Evolutionary conservation across 2,329 filamentous ascomycete species (phyloP), one percentile per base, ranked within the genome.

Genomic region (Epichloe typhina): DNA sequence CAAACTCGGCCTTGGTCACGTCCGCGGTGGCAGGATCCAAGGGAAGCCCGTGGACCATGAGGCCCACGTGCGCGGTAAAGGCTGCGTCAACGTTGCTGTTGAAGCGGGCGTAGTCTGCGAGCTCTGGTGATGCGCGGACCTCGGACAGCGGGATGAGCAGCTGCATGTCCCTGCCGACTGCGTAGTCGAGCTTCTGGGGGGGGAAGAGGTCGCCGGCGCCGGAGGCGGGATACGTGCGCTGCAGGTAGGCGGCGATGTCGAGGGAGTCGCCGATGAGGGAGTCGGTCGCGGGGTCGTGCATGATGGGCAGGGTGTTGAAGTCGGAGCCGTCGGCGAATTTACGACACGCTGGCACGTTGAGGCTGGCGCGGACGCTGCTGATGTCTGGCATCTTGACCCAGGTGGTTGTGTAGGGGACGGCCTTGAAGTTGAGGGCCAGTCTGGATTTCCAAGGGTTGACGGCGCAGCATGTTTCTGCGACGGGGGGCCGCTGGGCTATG

Each of bases 181-280:
- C 53, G 52, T 66, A 76, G 49, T 73, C 69, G 15, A 77, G 64
- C 6, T 44, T 64, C 60, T 63, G 39, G 23, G 23, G 46, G 0
- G 73, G 73, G 56, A 83, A 77, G 2, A 83, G 66, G 44, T 70
- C 61, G 0, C 71, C 69, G 1, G 59, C 65, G 42, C 51, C 51
- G 5, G 47, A 41, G 33, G 62, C 52, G 0, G 77, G 76, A 50
- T 76, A 80, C 0, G 61, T 68, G 1, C 70, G 63, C 23, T 83
- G 72, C 2, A 84, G 68, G 57, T 82, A 76, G 26, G 73, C 63
- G 6, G 81, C 82, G 53, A 84, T 84, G 49, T 84, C 81, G 58
- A 83, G 82, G 2, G 79, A 79, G 64, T 85, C 82, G 5, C 81
- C 81, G 3, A 83, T 50, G 0, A 68, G 47, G 0, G 62, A 52